Base-by-base conservation (phyloP, 1,284 basidiomycete species). In the Malassezia vespertilionis region DNA sequence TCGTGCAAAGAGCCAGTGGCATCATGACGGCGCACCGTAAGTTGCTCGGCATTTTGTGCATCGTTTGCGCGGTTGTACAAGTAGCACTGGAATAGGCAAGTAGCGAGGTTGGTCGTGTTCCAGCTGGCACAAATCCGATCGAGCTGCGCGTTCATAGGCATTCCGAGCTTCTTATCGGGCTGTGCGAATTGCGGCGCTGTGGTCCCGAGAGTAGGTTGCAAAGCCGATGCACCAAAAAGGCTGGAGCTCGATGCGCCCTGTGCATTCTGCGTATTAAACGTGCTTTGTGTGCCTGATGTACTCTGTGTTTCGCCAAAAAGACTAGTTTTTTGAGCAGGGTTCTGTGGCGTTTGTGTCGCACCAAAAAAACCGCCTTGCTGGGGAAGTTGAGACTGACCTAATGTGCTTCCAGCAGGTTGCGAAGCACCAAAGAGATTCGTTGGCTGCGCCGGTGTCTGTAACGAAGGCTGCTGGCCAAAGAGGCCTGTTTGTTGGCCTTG, bases 1-100 rank as follows among this genome's bases (percentile, higher is more conserved):
- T 69, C 66, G 43, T 69, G 63, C 53, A 59, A 51, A 2, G 60
- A 53, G 1, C 66, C 66, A 1, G 63, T 49, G 0, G 66, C 66
- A 40, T 68, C 66, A 2, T 54, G 46, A 11, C 64, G 39, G 7
- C 66, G 43, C 9, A 62, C 57, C 17, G 55, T 52, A 23, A 63
- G 53, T 33, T 53, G 33, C 31, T 58, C 62, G 24, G 60, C 52
- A 17, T 58, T 64, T 23, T 50, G 41, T 1, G 53, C 33, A 28
- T 58, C 57, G 37, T 54, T 52, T 2, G 59, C 63, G 10, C 60
- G 56, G 41, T 63, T 65, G 53, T 66, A 66, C 34, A 66, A 55
- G 50, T 66, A 66, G 44, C 57, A 58, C 26, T 52, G 33, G 45
- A 69, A 69, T 2, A 56, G 57, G 30, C 66, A 69, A 11, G 53